These are phyloP conservation scores for Didymella exigua DNA, from an alignment of 2,329 filamentous ascomycete species.

Conservation along the genomic window DNA sequence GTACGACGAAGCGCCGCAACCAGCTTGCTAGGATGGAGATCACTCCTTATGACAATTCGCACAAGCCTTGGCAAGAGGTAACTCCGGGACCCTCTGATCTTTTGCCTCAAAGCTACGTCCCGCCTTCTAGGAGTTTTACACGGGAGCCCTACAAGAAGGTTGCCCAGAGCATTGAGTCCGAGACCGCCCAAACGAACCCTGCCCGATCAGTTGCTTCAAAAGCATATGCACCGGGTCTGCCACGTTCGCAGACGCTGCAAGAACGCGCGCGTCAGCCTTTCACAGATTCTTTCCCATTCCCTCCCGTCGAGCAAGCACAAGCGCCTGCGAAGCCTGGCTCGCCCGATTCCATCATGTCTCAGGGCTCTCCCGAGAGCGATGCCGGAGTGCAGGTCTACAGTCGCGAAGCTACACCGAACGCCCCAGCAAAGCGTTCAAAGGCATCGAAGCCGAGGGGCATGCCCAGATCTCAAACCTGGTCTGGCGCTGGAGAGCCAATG, in stretches of 20 bases:
- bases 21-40: constrained; percentile 10
- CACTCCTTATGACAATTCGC: constrained; percentile 23
- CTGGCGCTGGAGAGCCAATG: constrained; percentile 40
- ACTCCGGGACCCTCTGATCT: constrained; percentile 36
- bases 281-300: constrained; percentile 10
- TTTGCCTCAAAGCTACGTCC: constrained; percentile 36
- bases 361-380: constrained; percentile 28
- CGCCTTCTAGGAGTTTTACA: constrained; percentile 25
- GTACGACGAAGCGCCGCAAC: constrained; percentile 11
- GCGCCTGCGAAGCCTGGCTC: constrained; percentile 23
- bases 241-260: constrained; percentile 1
- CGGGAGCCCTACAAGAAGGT: constrained; percentile 23
- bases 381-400: constrained; percentile 26
- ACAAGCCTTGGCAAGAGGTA: constrained; percentile 38
- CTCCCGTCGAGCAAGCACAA: constrained; percentile 8
- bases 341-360: constrained; percentile 25
- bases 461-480: constrained; percentile 48
- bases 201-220: background rate
- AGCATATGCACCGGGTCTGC: background rate
- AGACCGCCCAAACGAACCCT: constrained; percentile 12
- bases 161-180: constrained; percentile 30
- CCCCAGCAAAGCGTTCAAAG: constrained; percentile 22
- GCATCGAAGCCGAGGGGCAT: constrained; percentile 37
- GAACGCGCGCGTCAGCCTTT: constrained; percentile 7
- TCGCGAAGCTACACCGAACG: constrained; percentile 34